phyloP scores from a whole-genome alignment of 1,284 basidiomycete species.

The Ganoderma lucidum region DNA sequence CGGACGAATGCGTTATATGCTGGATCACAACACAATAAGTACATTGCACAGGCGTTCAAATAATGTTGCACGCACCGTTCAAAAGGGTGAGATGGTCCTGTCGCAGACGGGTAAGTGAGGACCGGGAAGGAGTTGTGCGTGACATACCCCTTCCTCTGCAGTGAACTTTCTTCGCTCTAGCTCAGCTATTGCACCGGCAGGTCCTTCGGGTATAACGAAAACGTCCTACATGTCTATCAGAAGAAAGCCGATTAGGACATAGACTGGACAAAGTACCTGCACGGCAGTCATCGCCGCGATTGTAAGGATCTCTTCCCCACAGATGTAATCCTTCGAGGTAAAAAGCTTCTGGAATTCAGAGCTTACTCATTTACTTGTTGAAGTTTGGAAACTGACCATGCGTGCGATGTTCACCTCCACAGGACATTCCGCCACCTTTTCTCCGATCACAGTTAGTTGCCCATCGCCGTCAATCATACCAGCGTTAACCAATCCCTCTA shows the following conservation, averaged over 20 bases:
- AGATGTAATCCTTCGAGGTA: conserved; percentile 82
- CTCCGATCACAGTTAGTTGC: conserved; percentile 68
- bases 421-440: conserved; percentile 81
- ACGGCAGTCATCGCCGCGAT: conserved; percentile 96
- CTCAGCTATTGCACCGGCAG: conserved; percentile 85
- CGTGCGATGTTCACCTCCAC: conserved; percentile 79
- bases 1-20: conserved; percentile 92
- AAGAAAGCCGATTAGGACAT: neutral
- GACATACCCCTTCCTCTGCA: conserved; percentile 90
- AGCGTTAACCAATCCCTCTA: conserved; percentile 78
- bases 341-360: conserved; percentile 67
- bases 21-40: conserved; percentile 41
- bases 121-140: neutral
- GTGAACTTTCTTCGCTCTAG: conserved; percentile 94
- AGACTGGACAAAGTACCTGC: conserved; percentile 58
- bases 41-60: neutral
- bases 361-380: conserved; percentile 28
- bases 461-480: conserved; percentile 80
- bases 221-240: conserved; percentile 66
- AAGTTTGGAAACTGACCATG: conserved; percentile 62
- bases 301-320: conserved; percentile 93
- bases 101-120: neutral
- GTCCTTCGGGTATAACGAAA: conserved; percentile 87
- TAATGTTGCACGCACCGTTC: conserved; percentile 66
- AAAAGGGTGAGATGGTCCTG: conserved; percentile 92